phyloP scores from a whole-genome alignment of 345 rosid species.

The Eucalyptus caleyi region DNA sequence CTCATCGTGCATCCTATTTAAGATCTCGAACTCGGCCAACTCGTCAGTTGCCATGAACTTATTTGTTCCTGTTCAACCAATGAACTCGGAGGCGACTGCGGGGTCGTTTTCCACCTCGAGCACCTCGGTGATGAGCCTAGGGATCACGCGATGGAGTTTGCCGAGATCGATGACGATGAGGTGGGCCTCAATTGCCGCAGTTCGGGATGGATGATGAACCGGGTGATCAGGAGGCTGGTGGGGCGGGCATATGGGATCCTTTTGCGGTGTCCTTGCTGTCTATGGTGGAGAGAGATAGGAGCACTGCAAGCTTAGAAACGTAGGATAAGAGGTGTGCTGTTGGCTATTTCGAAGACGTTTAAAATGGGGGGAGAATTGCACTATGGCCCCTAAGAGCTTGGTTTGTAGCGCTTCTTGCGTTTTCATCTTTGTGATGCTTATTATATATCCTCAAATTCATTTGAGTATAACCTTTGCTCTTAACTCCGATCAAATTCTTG shows the following conservation, averaged over 20 bases:
- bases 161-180: slow-evolving; percentile 43
- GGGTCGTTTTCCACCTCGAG: slow-evolving; percentile 43
- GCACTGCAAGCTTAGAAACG: no score
- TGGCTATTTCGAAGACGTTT: no score
- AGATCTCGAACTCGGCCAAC: slow-evolving; percentile 65
- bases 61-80: slow-evolving; percentile 46
- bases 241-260: slow-evolving; percentile 6
- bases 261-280: no score
- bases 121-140: slow-evolving; percentile 66
- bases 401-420: no score
- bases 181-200: slow-evolving; percentile 44
- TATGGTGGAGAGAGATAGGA: no score
- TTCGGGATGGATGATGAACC: slow-evolving; percentile 66
- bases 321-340: no score
- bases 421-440: no score
- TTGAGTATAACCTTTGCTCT: no score
- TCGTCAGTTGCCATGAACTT: slow-evolving; percentile 70
- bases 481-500: no score
- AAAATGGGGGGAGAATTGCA: no score
- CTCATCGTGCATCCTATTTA: slow-evolving; percentile 81
- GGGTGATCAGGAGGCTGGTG: slow-evolving; percentile 30
- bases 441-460: no score
- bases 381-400: no score
- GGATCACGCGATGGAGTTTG: slow-evolving; percentile 76
- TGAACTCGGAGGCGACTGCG: slow-evolving; percentile 50